phyloP scores from a whole-genome alignment of 2,329 filamentous ascomycete genomes.

The Fusarium nygamai region DNA sequence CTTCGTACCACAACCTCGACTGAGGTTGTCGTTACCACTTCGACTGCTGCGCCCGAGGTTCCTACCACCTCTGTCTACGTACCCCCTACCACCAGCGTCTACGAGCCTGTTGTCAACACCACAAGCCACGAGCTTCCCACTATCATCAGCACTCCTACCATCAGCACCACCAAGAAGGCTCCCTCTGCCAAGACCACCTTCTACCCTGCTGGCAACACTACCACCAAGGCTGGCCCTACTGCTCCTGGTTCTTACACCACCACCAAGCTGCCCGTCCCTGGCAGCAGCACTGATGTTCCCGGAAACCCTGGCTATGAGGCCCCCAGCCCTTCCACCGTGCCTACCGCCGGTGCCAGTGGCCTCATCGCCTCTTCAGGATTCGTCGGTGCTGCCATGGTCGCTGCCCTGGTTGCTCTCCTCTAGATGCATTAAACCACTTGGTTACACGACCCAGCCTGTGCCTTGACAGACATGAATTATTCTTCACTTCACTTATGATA shows the following conservation, averaged over 20 bases:
- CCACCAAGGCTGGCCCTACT: conserved; percentile 39
- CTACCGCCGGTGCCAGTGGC: conserved; percentile 48
- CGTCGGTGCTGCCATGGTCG: conserved; percentile 52
- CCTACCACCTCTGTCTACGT: conserved; percentile 30
- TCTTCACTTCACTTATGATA: conserved; percentile 38
- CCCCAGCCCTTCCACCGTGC: conserved; percentile 28
- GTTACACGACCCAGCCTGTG: not conserved
- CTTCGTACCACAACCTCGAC: conserved; percentile 40
- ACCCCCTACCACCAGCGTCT: conserved; percentile 39
- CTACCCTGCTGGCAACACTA: conserved; percentile 41
- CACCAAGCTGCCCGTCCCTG: conserved; percentile 32
- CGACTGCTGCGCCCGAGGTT: conserved; percentile 31
- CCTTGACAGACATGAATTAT: not conserved
- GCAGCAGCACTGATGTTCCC: conserved; percentile 28
- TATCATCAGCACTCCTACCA: conserved; percentile 43
- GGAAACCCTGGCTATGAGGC: conserved; percentile 18
- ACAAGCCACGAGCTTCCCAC: conserved; percentile 38
- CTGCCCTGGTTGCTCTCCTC: conserved; percentile 52
- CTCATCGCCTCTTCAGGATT: conserved; percentile 54
- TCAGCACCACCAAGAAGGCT: conserved; percentile 31
- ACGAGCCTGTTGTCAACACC: conserved; percentile 37
- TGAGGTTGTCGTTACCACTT: conserved; percentile 38
- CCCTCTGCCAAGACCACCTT: conserved; percentile 39
- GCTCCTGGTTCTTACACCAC: conserved; percentile 33
- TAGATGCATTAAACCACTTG: conserved; percentile 32